phyloP scores from a whole-genome alignment of 257 asterid genomes.

The Primulina eburnea region DNA sequence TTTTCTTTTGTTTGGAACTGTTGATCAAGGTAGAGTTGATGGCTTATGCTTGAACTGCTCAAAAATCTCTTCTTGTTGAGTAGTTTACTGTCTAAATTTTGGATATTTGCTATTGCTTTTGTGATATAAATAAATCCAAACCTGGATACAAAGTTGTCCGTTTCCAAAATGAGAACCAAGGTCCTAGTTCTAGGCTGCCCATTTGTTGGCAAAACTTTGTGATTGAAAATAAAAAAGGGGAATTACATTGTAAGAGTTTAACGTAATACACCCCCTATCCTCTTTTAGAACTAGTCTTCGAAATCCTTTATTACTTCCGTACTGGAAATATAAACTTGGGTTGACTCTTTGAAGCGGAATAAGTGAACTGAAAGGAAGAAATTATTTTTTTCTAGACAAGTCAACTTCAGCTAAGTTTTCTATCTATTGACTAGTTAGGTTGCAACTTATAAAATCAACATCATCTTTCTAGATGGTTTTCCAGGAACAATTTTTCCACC shows the following conservation, averaged over 20 bases:
- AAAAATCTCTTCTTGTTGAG: background rate
- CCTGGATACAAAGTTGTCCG: background rate
- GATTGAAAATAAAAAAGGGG: background rate
- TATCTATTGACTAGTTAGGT: slow-evolving; percentile 6
- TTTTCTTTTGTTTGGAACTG: too few relatives aligned
- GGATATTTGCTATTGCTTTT: background rate
- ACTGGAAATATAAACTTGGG: slow-evolving; percentile 6
- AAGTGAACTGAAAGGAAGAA: slow-evolving; percentile 7
- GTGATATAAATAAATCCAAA: background rate
- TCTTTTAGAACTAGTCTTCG: slow-evolving; percentile 8
- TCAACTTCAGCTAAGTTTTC: background rate
- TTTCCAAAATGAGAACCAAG: background rate
- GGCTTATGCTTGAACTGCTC: background rate
- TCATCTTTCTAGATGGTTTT: background rate
- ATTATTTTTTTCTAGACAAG: background rate
- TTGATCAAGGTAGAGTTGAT: background rate
- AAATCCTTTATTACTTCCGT: background rate
- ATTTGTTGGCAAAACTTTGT: background rate
- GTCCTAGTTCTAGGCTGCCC: background rate
- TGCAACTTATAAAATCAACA: background rate
- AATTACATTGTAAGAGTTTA: background rate
- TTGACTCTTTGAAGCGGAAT: background rate
- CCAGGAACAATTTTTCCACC: background rate
- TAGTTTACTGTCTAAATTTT: background rate
- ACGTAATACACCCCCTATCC: background rate